phyloP scores from a whole-genome alignment of 306 rosid species.

The Pyrus bretschneideri region DNA sequence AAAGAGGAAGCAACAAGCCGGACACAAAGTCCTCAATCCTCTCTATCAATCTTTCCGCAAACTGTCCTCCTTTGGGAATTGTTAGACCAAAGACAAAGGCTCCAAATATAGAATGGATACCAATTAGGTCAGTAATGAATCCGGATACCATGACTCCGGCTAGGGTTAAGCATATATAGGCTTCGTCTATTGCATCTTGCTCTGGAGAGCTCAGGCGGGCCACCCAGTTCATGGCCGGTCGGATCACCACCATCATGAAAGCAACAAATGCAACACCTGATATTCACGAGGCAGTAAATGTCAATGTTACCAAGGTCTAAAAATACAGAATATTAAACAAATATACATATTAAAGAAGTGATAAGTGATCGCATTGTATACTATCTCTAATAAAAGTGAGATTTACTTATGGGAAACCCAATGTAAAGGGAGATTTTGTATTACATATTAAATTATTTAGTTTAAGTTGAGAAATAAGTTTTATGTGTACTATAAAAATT shows the following conservation, averaged over 20 bases:
- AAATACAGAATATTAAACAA: background rate
- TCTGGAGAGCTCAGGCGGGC: slow-evolving; percentile 37
- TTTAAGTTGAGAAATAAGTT: background rate
- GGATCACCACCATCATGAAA: slow-evolving; percentile 49
- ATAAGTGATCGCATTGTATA: background rate
- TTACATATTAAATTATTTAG: no score
- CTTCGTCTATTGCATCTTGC: slow-evolving; percentile 39
- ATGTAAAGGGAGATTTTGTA: background rate
- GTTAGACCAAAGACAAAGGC: slow-evolving; percentile 81
- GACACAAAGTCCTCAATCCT: slow-evolving; percentile 83
- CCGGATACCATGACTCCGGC: slow-evolving; percentile 69
- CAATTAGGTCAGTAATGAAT: slow-evolving; percentile 65
- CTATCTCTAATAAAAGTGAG: background rate
- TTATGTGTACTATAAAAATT: background rate
- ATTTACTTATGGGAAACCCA: background rate
- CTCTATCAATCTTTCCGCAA: slow-evolving; percentile 48
- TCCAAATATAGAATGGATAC: slow-evolving; percentile 79
- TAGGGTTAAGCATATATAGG: slow-evolving; percentile 54
- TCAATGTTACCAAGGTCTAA: background rate
- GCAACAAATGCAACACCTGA: slow-evolving; percentile 52
- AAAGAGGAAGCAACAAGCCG: slow-evolving; percentile 69
- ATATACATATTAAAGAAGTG: background rate
- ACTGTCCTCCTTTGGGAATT: slow-evolving; percentile 54
- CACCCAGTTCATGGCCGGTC: slow-evolving; percentile 63
- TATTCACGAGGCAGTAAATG: background rate